Conservation (phyloP, 164 flowering plant genomes). For the Vitis amurensis region DNA sequence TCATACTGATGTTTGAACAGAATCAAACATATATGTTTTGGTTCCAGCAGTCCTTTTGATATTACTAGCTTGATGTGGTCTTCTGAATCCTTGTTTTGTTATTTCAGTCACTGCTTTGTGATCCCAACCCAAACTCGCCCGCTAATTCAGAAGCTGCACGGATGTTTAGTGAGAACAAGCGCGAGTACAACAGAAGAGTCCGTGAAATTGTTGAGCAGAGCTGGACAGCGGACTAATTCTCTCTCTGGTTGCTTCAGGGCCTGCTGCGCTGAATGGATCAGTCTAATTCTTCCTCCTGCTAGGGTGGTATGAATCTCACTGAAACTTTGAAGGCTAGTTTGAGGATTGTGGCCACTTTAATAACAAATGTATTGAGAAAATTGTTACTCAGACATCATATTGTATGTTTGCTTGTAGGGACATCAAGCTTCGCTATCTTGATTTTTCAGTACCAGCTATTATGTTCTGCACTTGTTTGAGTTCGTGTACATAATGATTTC, state of each 20-base stretch:
- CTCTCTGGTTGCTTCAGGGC: not conserved
- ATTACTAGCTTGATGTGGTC: not conserved
- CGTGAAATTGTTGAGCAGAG: slow-evolving; percentile 37
- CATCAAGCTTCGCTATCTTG: no score
- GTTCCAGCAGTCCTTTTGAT: not conserved
- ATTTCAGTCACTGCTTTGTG: slow-evolving; percentile 33
- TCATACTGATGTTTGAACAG: no score
- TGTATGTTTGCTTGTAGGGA: no score
- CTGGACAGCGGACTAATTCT: slow-evolving; percentile 32
- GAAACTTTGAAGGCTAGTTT: no score
- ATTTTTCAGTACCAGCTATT: no score
- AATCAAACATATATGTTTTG: not conserved
- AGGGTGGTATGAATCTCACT: no score
- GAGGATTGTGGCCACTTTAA: no score
- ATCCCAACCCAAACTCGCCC: slow-evolving; percentile 37
- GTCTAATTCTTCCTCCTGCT: no score
- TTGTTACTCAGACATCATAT: no score
- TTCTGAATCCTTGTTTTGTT: not conserved
- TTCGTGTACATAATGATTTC: no score
- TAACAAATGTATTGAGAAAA: no score
- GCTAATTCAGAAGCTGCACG: slow-evolving; percentile 42
- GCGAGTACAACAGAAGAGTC: slow-evolving; percentile 32
- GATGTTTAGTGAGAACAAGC: slow-evolving; percentile 34
- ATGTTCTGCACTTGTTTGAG: no score
- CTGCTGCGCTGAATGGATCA: not conserved